A percentile compares a stretch with the other conserved stretches of the same genome.
These are phyloP conservation scores for Syzygium syzygioides DNA, from an alignment of 441 rosid species.

Conservation along the genomic window DNA sequence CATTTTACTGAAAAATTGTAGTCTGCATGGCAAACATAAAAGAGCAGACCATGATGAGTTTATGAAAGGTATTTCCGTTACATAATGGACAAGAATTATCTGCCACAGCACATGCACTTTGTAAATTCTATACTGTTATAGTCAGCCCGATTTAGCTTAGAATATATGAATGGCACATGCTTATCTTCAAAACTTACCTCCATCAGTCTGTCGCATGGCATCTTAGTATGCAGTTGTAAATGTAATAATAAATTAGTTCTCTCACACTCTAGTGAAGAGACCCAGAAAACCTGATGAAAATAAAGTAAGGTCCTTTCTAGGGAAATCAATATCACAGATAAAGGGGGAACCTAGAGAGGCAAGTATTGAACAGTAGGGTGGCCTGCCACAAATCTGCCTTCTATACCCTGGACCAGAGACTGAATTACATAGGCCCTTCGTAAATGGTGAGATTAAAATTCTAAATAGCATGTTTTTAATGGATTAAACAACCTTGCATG, in stretches of 20 bases:
- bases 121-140: not conserved
- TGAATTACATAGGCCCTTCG: not conserved
- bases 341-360: not conserved
- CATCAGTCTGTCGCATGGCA: not conserved
- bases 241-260: too few relatives aligned
- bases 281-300: not conserved
- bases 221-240: not conserved
- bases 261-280: too few relatives aligned
- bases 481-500: not conserved
- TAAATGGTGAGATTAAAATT: not conserved
- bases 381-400: fast-evolving
- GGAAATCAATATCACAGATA: not conserved
- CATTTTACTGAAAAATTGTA: too few relatives aligned
- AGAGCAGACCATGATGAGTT: too few relatives aligned
- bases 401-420: not conserved
- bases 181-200: not conserved
- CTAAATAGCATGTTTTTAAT: not conserved
- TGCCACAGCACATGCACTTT: not conserved
- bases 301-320: fast-evolving
- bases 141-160: not conserved
- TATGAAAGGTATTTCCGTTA: too few relatives aligned
- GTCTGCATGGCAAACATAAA: too few relatives aligned
- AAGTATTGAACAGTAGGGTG: not conserved
- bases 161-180: not conserved
- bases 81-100: not conserved